Conservation (phyloP, 1,284 basidiomycete genomes). For the Gymnopus androsaceus region DNA sequence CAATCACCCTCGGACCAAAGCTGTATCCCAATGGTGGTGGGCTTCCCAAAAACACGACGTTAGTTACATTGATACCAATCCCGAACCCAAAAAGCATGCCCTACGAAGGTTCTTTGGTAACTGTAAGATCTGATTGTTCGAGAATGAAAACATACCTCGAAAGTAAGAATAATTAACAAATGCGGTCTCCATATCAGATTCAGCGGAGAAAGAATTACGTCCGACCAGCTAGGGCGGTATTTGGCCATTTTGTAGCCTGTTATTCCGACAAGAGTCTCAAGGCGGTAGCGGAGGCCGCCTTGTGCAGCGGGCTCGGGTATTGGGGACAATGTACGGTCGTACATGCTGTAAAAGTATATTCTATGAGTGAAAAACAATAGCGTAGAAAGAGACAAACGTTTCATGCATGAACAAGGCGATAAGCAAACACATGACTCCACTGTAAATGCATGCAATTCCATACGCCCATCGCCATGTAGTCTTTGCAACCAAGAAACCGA, state of each 20-base stretch:
- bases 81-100: constrained; percentile 54
- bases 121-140: neutral
- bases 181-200: constrained; percentile 55
- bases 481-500: constrained; percentile 69
- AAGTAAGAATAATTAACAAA: constrained; percentile 45
- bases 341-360: constrained; percentile 41
- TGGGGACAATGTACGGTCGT: constrained; percentile 49
- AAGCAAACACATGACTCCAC: constrained; percentile 48
- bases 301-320: constrained; percentile 34
- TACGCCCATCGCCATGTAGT: constrained; percentile 58
- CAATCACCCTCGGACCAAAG: constrained; percentile 41
- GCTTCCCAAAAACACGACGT: constrained; percentile 54
- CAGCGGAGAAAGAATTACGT: constrained; percentile 41
- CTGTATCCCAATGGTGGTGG: constrained; percentile 54
- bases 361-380: neutral
- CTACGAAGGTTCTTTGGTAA: constrained; percentile 21
- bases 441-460: constrained; percentile 60
- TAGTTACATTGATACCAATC: constrained; percentile 65
- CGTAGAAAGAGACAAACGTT: constrained; percentile 43
- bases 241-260: constrained; percentile 54
- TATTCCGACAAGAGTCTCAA: constrained; percentile 55
- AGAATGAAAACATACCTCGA: constrained; percentile 37
- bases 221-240: constrained; percentile 48
- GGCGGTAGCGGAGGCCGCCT: constrained; percentile 40
- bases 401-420: constrained; percentile 62